Percentiles rank a stretch among this genome's conserved stretches.
Evolutionary conservation across 495 filamentous ascomycete genomes (phyloP).

Genomic region (Aspergillus mulundensis): DNA sequence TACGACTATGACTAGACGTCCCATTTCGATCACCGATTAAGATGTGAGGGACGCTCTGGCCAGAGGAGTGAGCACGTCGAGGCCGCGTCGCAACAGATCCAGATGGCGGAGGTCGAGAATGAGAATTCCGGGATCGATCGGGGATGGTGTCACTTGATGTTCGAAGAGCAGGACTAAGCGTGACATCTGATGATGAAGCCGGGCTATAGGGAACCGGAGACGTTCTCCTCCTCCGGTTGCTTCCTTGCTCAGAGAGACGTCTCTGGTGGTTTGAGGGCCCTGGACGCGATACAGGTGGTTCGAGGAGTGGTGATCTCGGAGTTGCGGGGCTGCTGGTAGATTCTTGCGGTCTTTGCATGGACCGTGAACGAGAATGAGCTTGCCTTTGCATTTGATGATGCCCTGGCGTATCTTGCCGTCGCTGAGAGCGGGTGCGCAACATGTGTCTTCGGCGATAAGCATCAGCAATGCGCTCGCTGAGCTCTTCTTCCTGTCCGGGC

Average conservation of each 20-base stretch:
- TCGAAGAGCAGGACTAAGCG: conserved; percentile 32
- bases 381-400: conserved; percentile 22
- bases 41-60: conserved; percentile 30
- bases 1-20: conserved; percentile 17
- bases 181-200: conserved; percentile 38
- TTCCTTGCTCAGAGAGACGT: conserved; percentile 49
- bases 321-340: conserved; percentile 46
- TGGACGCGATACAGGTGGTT: conserved; percentile 35
- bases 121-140: conserved; percentile 31
- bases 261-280: conserved; percentile 35
- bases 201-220: conserved; percentile 33
- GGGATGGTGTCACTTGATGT: conserved; percentile 43
- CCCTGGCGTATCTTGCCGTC: conserved; percentile 25
- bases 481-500: conserved; percentile 71
- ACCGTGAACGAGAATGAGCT: conserved; percentile 33
- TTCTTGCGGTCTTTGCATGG: conserved; percentile 25
- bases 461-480: conserved; percentile 83
- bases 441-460: conserved; percentile 72
- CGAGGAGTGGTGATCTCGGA: conserved; percentile 53
- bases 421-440: conserved; percentile 31
- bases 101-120: conserved; percentile 21
- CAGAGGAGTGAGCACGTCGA: conserved; percentile 38
- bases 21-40: conserved; percentile 32
- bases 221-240: conserved; percentile 28
- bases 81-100: conserved; percentile 27